Percentiles rank a stretch among this genome's conserved stretches.
Evolutionary conservation across 2,329 filamentous ascomycete genomes (phyloP).

Genomic region (Sporothrix dimorphospora): DNA sequence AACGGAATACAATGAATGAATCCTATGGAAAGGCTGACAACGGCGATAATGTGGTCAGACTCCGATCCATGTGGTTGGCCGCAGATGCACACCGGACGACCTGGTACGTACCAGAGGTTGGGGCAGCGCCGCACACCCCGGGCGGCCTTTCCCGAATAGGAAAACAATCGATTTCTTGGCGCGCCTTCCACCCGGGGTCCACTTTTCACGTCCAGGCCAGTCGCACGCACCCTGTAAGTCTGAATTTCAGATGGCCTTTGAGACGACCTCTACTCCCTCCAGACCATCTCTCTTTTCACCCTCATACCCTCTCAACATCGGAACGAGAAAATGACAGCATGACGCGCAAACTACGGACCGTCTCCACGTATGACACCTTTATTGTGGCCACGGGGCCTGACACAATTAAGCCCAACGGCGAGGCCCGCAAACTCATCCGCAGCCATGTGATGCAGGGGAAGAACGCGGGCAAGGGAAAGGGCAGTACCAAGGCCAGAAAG

Average conservation of each 20-base stretch:
- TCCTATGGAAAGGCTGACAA: neutral
- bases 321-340: neutral
- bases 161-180: slow-evolving; percentile 20
- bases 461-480: slow-evolving; percentile 37
- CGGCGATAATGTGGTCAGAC: no score
- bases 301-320: neutral
- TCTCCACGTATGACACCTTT: slow-evolving; percentile 7
- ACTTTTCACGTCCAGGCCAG: neutral
- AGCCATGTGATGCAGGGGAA: slow-evolving; percentile 50
- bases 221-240: neutral
- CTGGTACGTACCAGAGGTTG: no score
- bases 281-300: neutral
- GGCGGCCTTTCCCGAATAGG: slow-evolving; percentile 20
- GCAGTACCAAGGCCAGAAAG: neutral
- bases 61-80: neutral
- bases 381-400: slow-evolving; percentile 18
- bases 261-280: neutral
- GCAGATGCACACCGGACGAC: neutral
- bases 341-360: slow-evolving; percentile 17
- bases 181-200: slow-evolving; percentile 4
- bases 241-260: neutral
- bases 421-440: slow-evolving; percentile 44
- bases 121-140: neutral
- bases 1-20: neutral
- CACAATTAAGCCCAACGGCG: slow-evolving; percentile 38